A percentile compares a stretch with the other conserved stretches of the same genome.
Evolutionary conservation across 352 stramenopile genomes (phyloP).

Genomic region (Phytophthora megakarya): DNA sequence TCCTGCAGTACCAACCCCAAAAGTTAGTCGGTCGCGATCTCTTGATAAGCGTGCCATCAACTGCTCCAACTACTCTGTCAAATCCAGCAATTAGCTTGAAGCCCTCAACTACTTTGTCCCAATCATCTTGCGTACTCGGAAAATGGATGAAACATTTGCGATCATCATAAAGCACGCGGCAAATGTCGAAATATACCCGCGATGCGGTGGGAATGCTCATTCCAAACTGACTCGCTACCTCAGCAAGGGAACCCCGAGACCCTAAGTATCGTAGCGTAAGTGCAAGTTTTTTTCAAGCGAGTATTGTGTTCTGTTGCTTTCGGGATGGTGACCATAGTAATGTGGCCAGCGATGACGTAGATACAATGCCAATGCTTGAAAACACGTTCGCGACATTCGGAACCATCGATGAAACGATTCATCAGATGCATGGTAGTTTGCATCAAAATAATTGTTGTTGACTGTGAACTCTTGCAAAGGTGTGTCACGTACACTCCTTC

Average conservation of each 20-base stretch:
- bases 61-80: not conserved
- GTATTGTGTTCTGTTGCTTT: not conserved
- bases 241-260: not conserved
- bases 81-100: constrained; percentile 2
- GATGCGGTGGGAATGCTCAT: not conserved
- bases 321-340: not conserved
- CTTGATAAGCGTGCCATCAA: not conserved
- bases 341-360: not conserved
- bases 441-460: too few species aligned
- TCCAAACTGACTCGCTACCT: not conserved
- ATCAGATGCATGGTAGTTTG: too few species aligned
- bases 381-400: too few species aligned
- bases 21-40: not conserved
- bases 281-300: not conserved
- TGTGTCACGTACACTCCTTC: too few species aligned
- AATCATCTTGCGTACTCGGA: not conserved
- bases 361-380: too few species aligned
- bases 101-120: not conserved
- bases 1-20: not conserved
- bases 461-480: too few species aligned
- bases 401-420: too few species aligned
- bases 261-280: not conserved
- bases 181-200: not conserved
- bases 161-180: not conserved
- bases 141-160: not conserved